Evolutionary conservation across 176 grass and related monocot genomes (phyloP), one percentile per base, ranked within the genome.

Genomic region (Oryza glaberrima): DNA sequence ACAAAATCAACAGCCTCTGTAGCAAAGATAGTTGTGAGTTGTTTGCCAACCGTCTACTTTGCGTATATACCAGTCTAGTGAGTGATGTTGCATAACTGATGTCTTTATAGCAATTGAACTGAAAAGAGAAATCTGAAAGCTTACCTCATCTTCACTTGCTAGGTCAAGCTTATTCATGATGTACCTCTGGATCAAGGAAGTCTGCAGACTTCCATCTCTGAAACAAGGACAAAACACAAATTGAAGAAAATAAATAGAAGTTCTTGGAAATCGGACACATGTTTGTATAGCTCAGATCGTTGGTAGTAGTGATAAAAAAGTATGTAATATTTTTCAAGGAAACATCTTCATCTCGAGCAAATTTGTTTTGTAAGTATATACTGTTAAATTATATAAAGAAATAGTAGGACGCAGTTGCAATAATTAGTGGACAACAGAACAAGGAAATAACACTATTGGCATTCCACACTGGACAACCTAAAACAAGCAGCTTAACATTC

Each of bases 121-220:
- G 25, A 25, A 80, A 78, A 19, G 11, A 16, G 4, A 41, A 41
- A 64, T 75, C 61, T 76, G 36, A 71, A 65, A 61, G 67, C 65
- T 47, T 81, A 99, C 97, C 97, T 99, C 92, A 61, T 90, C 84
- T 72, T 96, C 97, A 73, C 74, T 91, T 81, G 72, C 45, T 64
- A 99, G 84, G 78, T 76, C 87, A 78, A 99, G 92, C 83, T 96
- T 96, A 36, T 9, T 84, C 69, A 72, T 81, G 32, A 99, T 91
- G 81, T 92, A 94, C 73, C 88, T 96, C 83, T 91, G 94, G 45
- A 99, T 86, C 1, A 84, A 91, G 23, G 93, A 96, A 77, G 91
- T 40, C 20, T 89, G 87, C 64, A 99, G 35, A 77, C 58, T 87
- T 65, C 92, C 68, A 61, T 96, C 84, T 89, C 97, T 99, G 89